Percentiles rank a stretch among this genome's conserved stretches.
Evolutionary conservation across 1,139 yeast genomes (phyloP).

Genomic region (Scheffersomyces parashehatae): DNA sequence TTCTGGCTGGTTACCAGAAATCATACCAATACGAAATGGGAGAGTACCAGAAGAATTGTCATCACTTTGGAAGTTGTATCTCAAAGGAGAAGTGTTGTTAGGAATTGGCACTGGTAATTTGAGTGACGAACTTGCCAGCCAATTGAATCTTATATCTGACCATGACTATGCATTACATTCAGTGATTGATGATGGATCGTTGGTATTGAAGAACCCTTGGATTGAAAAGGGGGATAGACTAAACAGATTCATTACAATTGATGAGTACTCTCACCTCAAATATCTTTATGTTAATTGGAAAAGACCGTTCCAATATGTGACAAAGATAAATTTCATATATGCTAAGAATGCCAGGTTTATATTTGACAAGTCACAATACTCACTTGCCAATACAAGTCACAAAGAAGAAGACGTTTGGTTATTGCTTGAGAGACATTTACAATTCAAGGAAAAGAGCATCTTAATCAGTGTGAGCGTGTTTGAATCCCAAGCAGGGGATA

Average conservation of each 20-base stretch:
- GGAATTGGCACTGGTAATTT: constrained; percentile 71
- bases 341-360: constrained; percentile 15
- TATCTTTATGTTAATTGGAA: constrained; percentile 73
- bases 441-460: constrained; percentile 16
- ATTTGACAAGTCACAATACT: constrained; percentile 50
- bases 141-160: constrained; percentile 47
- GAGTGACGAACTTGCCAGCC: constrained; percentile 34
- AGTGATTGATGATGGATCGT: constrained; percentile 15
- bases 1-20: constrained; percentile 78
- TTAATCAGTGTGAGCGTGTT: constrained; percentile 32
- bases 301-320: constrained; percentile 33
- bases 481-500: constrained; percentile 32
- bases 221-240: constrained; percentile 13
- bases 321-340: constrained; percentile 37
- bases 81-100: constrained; percentile 40
- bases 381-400: constrained; percentile 35
- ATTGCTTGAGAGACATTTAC: constrained; percentile 44
- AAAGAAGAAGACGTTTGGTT: constrained; percentile 45
- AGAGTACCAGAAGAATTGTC: constrained; percentile 22
- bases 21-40: constrained; percentile 33
- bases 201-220: constrained; percentile 61
- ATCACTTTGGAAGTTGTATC: constrained; percentile 34
- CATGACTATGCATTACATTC: constrained; percentile 68
- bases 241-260: constrained; percentile 17
- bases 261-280: constrained; percentile 49